phyloP scores from a whole-genome alignment of 2,329 filamentous ascomycete species.

The Plenodomus lindquistii region DNA sequence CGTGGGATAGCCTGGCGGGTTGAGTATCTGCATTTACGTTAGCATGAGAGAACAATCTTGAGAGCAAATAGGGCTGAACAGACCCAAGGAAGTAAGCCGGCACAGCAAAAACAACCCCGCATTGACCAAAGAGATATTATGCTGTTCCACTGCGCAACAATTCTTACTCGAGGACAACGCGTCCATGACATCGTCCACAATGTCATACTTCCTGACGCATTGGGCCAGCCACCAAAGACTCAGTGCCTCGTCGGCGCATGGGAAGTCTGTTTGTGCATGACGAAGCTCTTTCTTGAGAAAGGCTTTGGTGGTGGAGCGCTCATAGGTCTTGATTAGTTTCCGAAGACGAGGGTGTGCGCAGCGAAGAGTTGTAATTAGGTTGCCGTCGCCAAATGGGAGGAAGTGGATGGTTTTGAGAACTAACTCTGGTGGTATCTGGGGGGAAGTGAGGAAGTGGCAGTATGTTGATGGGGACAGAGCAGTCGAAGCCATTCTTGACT shows the following conservation, averaged over 20 bases:
- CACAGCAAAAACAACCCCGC: constrained; percentile 34
- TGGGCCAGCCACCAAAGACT: constrained; percentile 29
- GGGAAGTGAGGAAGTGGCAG: constrained; percentile 15
- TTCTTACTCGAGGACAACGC: constrained; percentile 31
- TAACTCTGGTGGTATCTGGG: constrained; percentile 31
- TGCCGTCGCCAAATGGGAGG: constrained; percentile 30
- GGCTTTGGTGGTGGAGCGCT: constrained; percentile 26
- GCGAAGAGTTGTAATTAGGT: constrained; percentile 19
- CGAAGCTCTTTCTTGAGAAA: constrained; percentile 32
- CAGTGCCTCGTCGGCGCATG: constrained; percentile 9
- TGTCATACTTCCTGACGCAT: constrained; percentile 35
- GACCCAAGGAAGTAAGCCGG: constrained; percentile 21
- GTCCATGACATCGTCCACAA: constrained; percentile 38
- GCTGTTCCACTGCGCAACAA: constrained; percentile 23
- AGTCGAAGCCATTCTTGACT: background rate
- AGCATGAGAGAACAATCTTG: background rate
- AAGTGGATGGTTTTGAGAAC: constrained; percentile 31
- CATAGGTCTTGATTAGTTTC: constrained; percentile 25
- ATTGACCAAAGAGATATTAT: constrained; percentile 33
- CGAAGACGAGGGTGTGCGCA: constrained; percentile 22
- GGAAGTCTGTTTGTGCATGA: constrained; percentile 35
- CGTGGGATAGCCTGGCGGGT: constrained; percentile 17
- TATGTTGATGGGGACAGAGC: background rate
- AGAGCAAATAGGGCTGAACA: background rate
- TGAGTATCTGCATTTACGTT: constrained; percentile 11